Percentiles rank a stretch among this genome's conserved stretches.
Evolutionary conservation across 1,284 basidiomycete genomes (phyloP).

Genomic region (Fistulinella cinereoalba): DNA sequence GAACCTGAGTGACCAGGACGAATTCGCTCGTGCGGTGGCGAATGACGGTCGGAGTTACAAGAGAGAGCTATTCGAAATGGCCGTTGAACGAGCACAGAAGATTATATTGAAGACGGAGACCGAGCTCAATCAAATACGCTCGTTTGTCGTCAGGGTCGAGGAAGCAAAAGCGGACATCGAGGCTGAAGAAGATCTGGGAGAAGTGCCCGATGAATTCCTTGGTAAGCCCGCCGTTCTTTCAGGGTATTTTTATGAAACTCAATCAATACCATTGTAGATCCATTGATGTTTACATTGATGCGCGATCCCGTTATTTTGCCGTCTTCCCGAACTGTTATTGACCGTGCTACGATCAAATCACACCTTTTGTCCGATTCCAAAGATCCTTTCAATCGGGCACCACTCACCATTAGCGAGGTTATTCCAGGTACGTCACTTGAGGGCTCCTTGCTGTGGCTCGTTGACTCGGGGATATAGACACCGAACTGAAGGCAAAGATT

Average conservation of each 20-base stretch:
- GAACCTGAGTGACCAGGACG: conserved; percentile 78
- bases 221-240: conserved; percentile 47
- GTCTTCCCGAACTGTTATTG: conserved; percentile 77
- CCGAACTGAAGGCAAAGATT: conserved; percentile 61
- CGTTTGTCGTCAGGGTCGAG: conserved; percentile 84
- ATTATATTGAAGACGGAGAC: conserved; percentile 74
- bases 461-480: conserved; percentile 39
- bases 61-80: conserved; percentile 81
- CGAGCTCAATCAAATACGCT: conserved; percentile 73
- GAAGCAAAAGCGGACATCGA: conserved; percentile 74
- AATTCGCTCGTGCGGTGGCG: conserved; percentile 89
- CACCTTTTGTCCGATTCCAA: conserved; percentile 89
- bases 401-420: conserved; percentile 79
- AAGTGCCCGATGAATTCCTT: conserved; percentile 93
- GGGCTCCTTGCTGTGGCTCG: background rate
- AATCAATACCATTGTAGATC: conserved; percentile 52
- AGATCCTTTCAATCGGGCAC: conserved; percentile 88
- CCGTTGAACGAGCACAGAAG: conserved; percentile 67
- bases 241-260: background rate
- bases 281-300: conserved; percentile 94
- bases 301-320: conserved; percentile 93
- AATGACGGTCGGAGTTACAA: conserved; percentile 91
- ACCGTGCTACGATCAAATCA: conserved; percentile 93
- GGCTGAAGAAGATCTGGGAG: conserved; percentile 90
- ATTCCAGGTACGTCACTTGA: conserved; percentile 53